Conservation (phyloP, 306 rosid genomes). For the Cicer chorassanicum region DNA sequence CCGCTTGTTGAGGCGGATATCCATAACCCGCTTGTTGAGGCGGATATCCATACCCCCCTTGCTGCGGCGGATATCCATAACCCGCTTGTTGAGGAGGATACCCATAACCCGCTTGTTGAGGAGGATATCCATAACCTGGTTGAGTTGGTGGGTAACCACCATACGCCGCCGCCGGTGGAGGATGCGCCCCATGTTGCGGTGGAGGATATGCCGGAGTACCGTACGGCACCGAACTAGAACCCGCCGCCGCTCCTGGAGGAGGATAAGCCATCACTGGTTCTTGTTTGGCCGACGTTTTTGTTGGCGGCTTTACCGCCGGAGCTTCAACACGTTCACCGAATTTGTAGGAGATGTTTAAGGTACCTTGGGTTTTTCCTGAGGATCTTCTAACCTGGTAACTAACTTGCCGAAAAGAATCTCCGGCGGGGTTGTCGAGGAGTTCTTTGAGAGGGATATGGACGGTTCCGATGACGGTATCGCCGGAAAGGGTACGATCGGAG, state of each 20-base stretch:
- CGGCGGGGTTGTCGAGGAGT: constrained; percentile 55
- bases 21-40: constrained; percentile 40
- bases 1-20: constrained; percentile 32
- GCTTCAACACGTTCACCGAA: constrained; percentile 34
- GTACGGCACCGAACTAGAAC: constrained; percentile 41
- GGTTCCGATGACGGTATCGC: constrained; percentile 62
- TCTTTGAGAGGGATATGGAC: constrained; percentile 65
- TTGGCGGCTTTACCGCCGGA: background rate
- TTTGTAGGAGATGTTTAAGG: constrained; percentile 56
- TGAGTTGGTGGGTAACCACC: constrained; percentile 37
- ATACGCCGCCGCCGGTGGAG: background rate
- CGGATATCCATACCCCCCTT: constrained; percentile 31
- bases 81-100: constrained; percentile 37
- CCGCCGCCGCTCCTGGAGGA: constrained; percentile 7
- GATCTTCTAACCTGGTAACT: constrained; percentile 64
- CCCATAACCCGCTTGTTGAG: constrained; percentile 1
- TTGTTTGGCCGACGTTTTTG: background rate
- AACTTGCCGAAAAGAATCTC: constrained; percentile 41
- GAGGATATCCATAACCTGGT: constrained; percentile 16
- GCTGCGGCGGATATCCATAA: constrained; percentile 2
- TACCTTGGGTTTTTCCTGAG: constrained; percentile 66
- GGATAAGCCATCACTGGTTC: constrained; percentile 51
- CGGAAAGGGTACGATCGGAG: constrained; percentile 58
- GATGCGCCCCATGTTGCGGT: background rate
- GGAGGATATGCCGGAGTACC: constrained; percentile 33